Conservation (phyloP, 2,329 filamentous ascomycete species). For the Dryadomyces quercus-mongolicae region DNA sequence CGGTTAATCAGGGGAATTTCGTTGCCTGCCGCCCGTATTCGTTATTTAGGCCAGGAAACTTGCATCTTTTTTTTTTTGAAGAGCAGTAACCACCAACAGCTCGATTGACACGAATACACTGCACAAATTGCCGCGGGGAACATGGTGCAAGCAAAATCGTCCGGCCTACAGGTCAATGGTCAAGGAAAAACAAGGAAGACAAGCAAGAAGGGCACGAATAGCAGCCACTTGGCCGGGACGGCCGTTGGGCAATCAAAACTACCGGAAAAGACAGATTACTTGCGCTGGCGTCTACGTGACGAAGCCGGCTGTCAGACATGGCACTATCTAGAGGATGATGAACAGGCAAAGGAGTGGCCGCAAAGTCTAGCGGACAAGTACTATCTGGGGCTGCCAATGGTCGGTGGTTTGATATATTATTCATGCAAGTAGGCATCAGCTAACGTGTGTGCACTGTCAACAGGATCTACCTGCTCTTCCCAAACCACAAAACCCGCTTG, state of each 20-base stretch:
- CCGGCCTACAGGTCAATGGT: constrained; percentile 15
- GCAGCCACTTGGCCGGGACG: constrained; percentile 16
- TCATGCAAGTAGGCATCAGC: constrained; percentile 3
- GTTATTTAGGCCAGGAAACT: no score
- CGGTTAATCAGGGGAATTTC: no score
- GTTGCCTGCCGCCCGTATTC: no score
- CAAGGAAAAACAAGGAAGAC: constrained; percentile 15
- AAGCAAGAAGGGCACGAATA: constrained; percentile 27
- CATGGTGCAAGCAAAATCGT: constrained; percentile 14
- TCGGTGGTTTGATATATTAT: constrained; percentile 24
- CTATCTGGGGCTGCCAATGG: constrained; percentile 66
- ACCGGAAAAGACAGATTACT: constrained; percentile 56
- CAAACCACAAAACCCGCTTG: constrained; percentile 57
- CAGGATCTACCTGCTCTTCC: constrained; percentile 66
- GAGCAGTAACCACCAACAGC: no score
- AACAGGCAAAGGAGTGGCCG: constrained; percentile 65
- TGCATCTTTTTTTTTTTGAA: no score
- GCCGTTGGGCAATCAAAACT: constrained; percentile 3
- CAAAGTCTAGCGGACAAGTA: constrained; percentile 86
- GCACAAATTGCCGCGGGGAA: background rate
- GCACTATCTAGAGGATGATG: constrained; percentile 73
- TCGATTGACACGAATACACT: no score
- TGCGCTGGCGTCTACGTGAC: constrained; percentile 73
- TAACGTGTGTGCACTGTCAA: background rate
- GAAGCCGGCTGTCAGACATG: constrained; percentile 82